Evolutionary conservation across 192 early-diverging fungal genomes (phyloP).

Genomic region (Coemansia sp.): DNA sequence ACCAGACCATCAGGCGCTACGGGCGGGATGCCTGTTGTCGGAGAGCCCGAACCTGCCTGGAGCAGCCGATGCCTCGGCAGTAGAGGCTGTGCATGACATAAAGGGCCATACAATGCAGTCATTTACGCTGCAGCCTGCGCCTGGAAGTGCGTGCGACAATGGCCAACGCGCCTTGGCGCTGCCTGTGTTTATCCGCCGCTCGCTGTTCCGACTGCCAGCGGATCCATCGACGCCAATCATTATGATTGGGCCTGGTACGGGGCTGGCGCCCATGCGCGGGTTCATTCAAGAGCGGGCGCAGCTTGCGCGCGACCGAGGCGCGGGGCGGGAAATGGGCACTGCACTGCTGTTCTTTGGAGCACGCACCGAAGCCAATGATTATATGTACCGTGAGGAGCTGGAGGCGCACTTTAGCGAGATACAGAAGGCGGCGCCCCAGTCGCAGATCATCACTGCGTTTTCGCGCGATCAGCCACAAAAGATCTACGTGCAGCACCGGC

Average conservation of each 20-base stretch:
- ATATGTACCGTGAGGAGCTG: slow-evolving; percentile 87
- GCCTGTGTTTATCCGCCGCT: slow-evolving; percentile 88
- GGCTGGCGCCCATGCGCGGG: slow-evolving; percentile 97
- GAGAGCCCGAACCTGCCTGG: slow-evolving; percentile 7
- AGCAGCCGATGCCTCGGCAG: slow-evolving; percentile 22
- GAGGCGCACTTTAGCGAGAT: slow-evolving; percentile 64
- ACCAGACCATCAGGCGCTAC: not conserved
- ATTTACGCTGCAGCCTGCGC: slow-evolving; percentile 32
- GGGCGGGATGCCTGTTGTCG: slow-evolving; percentile 16
- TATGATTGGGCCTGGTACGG: slow-evolving; percentile 99
- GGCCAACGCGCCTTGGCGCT: slow-evolving; percentile 21
- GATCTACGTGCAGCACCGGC: slow-evolving; percentile 94
- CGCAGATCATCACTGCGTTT: slow-evolving; percentile 86
- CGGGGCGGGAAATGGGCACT: slow-evolving; percentile 64
- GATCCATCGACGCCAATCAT: slow-evolving; percentile 79
- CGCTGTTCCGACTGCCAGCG: slow-evolving; percentile 87
- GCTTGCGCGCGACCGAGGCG: slow-evolving; percentile 51
- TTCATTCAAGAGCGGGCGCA: slow-evolving; percentile 88
- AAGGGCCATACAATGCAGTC: slow-evolving; percentile 36
- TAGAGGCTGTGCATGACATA: slow-evolving; percentile 8
- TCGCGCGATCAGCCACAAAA: slow-evolving; percentile 83
- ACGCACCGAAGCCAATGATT: slow-evolving; percentile 82
- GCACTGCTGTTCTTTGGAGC: slow-evolving; percentile 95
- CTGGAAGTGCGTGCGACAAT: not conserved
- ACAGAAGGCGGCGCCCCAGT: slow-evolving; percentile 44